A percentile compares a stretch with the other conserved stretches of the same genome.
These are phyloP conservation scores for Ganoderma sinense DNA, from an alignment of 1,284 basidiomycete genomes.

Conservation along the genomic window DNA sequence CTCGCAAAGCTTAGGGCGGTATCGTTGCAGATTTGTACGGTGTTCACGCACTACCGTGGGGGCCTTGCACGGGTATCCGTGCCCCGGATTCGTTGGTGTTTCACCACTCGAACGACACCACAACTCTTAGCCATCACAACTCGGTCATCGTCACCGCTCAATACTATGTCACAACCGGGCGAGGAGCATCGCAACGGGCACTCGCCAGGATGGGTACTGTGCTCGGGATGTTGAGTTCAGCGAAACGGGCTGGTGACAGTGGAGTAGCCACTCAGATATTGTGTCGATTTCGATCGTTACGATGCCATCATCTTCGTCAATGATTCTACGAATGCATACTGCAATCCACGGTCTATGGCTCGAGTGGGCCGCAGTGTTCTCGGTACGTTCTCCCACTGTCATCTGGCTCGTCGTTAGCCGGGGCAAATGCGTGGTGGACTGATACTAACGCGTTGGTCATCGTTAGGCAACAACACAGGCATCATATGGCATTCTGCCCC, in stretches of 20 bases:
- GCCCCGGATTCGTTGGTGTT: background rate
- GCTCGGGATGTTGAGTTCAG: background rate
- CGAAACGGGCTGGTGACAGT: background rate
- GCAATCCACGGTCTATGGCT: background rate
- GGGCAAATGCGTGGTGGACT: background rate
- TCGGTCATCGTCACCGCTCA: background rate
- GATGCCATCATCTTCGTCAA: background rate
- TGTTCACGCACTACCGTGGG: background rate
- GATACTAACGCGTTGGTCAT: background rate
- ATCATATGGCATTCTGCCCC: too few species aligned
- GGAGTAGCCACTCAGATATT: background rate
- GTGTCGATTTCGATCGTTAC: background rate
- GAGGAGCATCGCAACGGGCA: background rate
- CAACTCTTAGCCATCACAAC: background rate
- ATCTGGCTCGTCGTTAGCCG: too few species aligned
- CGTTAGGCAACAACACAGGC: too few species aligned
- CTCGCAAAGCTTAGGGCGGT: background rate
- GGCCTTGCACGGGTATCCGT: background rate
- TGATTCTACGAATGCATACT: background rate
- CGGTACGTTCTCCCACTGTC: background rate
- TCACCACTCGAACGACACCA: background rate
- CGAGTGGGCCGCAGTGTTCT: background rate
- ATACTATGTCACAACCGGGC: background rate
- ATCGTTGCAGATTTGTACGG: background rate
- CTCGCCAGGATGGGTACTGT: background rate